Evolutionary conservation across 75 land plant species (phyloP).

Genomic region (Picea glauca): DNA sequence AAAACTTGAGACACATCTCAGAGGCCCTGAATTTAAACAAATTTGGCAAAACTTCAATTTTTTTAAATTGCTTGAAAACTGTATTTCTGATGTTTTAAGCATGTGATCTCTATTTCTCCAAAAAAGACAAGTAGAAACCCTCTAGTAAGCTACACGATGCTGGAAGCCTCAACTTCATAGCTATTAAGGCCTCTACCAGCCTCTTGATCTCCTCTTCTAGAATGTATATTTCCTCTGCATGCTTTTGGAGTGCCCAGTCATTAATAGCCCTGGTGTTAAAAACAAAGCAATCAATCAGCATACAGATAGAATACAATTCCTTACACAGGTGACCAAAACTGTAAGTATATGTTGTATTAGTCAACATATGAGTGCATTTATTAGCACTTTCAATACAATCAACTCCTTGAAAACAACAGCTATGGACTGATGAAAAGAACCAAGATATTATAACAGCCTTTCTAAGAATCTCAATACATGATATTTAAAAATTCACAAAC

Average conservation of each 20-base stretch:
- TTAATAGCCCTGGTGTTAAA: conserved; percentile 38
- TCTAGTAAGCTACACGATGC: conserved; percentile 42
- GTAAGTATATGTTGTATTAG: too few relatives aligned
- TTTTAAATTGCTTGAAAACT: too few relatives aligned
- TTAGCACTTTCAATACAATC: background rate
- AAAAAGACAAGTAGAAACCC: conserved; percentile 43
- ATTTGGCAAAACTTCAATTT: too few relatives aligned
- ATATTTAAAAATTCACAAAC: background rate
- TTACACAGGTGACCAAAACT: background rate
- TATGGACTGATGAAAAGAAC: conserved; percentile 10
- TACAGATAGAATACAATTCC: conserved; percentile 1
- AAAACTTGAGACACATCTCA: too few relatives aligned
- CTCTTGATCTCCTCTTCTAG: conserved; percentile 36
- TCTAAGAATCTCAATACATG: background rate
- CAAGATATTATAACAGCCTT: background rate
- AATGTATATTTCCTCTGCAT: conserved; percentile 75
- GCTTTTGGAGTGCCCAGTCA: conserved; percentile 45
- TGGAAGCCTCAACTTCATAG: conserved; percentile 33
- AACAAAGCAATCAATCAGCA: background rate
- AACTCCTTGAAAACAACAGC: background rate
- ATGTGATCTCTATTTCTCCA: conserved; percentile 24
- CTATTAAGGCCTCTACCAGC: conserved; percentile 27
- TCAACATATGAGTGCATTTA: background rate
- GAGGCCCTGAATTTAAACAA: too few relatives aligned
- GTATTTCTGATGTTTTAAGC: too few relatives aligned